These are phyloP conservation scores for Stentor coeruleus DNA, from an alignment of 73 alveolate species.

Conservation along the genomic window DNA sequence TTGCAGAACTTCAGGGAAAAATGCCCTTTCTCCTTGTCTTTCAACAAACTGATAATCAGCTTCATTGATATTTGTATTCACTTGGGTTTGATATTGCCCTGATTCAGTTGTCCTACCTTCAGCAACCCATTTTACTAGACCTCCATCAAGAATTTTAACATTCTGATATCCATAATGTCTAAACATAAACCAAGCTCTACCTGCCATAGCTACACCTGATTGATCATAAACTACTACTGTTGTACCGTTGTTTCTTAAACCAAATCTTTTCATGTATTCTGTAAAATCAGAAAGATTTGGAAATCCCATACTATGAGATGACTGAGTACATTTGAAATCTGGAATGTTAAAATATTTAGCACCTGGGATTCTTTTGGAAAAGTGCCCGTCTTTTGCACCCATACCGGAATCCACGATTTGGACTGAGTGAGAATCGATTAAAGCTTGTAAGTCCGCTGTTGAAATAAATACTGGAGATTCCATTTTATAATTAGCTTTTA, in stretches of 20 bases:
- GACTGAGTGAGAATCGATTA: neutral
- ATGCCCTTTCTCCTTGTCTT: neutral
- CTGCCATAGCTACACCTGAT: neutral
- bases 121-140: neutral
- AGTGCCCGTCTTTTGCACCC: neutral
- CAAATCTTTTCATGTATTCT: neutral
- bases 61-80: neutral
- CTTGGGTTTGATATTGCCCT: neutral
- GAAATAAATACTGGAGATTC: neutral
- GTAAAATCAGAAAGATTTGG: neutral
- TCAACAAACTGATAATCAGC: neutral
- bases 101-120: slow-evolving; percentile 16
- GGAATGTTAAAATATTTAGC: neutral
- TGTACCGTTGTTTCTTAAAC: neutral
- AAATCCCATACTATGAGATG: neutral
- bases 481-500: too few relatives aligned
- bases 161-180: neutral
- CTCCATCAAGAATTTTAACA: neutral
- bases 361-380: neutral
- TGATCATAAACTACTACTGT: slow-evolving; percentile 19
- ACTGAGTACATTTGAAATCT: neutral
- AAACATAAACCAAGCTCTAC: slow-evolving; percentile 7
- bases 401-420: neutral
- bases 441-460: neutral
- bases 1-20: neutral